A percentile compares a stretch with the other conserved stretches of the same genome.
These are phyloP conservation scores for Rhodotorula toruloides DNA, from an alignment of 768 basidiomycete genomes.

Conservation along the genomic window DNA sequence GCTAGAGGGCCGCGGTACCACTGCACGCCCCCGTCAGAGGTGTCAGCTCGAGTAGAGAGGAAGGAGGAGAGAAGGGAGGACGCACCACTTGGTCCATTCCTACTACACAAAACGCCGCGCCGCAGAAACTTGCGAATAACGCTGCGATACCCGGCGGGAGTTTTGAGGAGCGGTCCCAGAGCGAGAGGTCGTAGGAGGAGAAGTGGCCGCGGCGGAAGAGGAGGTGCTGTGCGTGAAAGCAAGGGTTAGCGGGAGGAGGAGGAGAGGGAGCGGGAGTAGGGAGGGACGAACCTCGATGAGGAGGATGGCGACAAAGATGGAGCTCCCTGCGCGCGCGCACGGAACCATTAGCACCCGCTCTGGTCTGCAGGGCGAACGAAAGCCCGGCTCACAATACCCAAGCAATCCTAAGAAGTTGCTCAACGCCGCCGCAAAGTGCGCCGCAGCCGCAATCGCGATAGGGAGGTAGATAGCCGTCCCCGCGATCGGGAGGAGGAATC, in stretches of 20 bases:
- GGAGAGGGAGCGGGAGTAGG: background rate
- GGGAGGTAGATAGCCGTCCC: constrained; percentile 61
- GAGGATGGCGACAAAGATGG: constrained; percentile 52
- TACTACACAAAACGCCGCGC: constrained; percentile 59
- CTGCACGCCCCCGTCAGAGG: background rate
- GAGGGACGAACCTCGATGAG: constrained; percentile 46
- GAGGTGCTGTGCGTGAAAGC: constrained; percentile 55
- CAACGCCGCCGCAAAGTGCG: constrained; percentile 59
- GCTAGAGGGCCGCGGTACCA: constrained; percentile 71
- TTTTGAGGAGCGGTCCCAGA: constrained; percentile 56
- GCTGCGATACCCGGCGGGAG: constrained; percentile 66
- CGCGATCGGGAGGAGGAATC: constrained; percentile 64
- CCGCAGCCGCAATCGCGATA: constrained; percentile 53
- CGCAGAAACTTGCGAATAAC: constrained; percentile 52
- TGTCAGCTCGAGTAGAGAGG: background rate
- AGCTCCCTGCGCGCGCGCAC: no score
- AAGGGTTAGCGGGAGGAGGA: no score
- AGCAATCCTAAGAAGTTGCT: constrained; percentile 65
- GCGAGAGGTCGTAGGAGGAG: constrained; percentile 52
- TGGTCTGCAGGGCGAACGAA: no score
- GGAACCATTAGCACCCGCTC: no score
- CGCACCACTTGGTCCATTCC: constrained; percentile 59
- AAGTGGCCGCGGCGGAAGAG: constrained; percentile 58
- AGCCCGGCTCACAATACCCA: no score
- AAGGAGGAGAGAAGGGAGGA: background rate